phyloP scores from a whole-genome alignment of 2,329 filamentous ascomycete species.

The Teratosphaeria gauchensis region DNA sequence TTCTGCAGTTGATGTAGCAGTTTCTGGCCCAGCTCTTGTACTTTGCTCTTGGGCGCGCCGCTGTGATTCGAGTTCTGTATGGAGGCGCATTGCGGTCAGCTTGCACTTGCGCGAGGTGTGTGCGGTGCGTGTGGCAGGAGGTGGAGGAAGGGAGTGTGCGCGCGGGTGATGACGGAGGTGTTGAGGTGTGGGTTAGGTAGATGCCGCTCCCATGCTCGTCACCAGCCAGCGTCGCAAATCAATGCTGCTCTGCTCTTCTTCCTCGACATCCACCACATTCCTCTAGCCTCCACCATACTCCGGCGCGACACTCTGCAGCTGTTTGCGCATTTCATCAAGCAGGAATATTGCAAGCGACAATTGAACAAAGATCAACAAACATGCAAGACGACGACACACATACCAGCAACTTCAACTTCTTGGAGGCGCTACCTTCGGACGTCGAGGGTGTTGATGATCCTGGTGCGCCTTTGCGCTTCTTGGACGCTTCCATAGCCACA shows the following conservation, averaged over 20 bases:
- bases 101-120: not conserved
- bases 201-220: conserved; percentile 15
- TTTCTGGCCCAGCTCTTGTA: conserved; percentile 52
- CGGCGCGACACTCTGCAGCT: not conserved
- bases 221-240: conserved; percentile 13
- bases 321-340: not conserved
- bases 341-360: no score
- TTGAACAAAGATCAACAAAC: no score
- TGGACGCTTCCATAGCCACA: conserved; percentile 30
- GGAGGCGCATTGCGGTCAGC: conserved; percentile 10
- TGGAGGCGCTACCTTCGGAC: conserved; percentile 43
- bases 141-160: not conserved
- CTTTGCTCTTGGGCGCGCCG: conserved; percentile 26
- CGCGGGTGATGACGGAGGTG: conserved; percentile 20
- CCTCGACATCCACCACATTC: conserved; percentile 2
- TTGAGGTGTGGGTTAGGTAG: conserved; percentile 14
- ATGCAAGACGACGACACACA: no score
- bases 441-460: conserved; percentile 37
- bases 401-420: conserved; percentile 51
- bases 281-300: conserved; percentile 2
- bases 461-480: conserved; percentile 48
- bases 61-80: conserved; percentile 22
- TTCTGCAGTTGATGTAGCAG: conserved; percentile 67
- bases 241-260: conserved; percentile 7
- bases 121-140: not conserved